phyloP scores from a whole-genome alignment of 2,329 filamentous ascomycete genomes.

The Pestalotiopsis sp. region DNA sequence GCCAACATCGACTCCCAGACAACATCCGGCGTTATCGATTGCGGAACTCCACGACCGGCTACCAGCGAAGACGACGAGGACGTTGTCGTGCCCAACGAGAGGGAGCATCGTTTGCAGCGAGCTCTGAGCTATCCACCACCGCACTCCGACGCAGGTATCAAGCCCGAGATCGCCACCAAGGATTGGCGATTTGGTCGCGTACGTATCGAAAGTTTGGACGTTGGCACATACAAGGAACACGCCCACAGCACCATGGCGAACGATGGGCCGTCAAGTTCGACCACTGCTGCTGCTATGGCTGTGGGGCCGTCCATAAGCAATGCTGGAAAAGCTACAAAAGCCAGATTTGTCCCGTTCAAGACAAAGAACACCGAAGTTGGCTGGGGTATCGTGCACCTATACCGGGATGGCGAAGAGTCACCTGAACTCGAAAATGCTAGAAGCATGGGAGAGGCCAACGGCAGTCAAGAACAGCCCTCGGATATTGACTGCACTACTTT shows the following conservation, averaged over 20 bases:
- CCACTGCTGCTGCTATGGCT: constrained; percentile 49
- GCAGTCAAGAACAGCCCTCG: constrained; percentile 28
- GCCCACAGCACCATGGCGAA: constrained; percentile 34
- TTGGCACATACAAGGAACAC: constrained; percentile 43
- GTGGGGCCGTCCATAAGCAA: constrained; percentile 58
- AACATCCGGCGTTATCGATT: constrained; percentile 48
- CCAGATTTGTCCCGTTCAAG: constrained; percentile 72
- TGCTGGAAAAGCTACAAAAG: constrained; percentile 79
- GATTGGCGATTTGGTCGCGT: constrained; percentile 88
- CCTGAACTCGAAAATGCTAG: constrained; percentile 48
- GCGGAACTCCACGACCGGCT: constrained; percentile 43
- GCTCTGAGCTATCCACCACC: constrained; percentile 45
- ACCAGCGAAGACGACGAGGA: constrained; percentile 35
- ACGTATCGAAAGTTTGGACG: constrained; percentile 79
- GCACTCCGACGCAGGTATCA: constrained; percentile 44
- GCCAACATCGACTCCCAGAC: constrained; percentile 3
- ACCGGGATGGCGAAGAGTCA: constrained; percentile 80
- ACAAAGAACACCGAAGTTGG: constrained; percentile 76
- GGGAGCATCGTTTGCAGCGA: constrained; percentile 33
- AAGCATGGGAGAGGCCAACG: constrained; percentile 29
- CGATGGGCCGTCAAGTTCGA: constrained; percentile 40
- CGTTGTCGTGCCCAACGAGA: constrained; percentile 40
- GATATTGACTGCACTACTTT: constrained; percentile 76
- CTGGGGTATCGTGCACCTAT: constrained; percentile 94
- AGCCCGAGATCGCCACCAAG: constrained; percentile 49